Evolutionary conservation across 768 basidiomycete species (phyloP), one percentile per base, ranked within the genome.

Genomic region (Kwoniella dejecticola): DNA sequence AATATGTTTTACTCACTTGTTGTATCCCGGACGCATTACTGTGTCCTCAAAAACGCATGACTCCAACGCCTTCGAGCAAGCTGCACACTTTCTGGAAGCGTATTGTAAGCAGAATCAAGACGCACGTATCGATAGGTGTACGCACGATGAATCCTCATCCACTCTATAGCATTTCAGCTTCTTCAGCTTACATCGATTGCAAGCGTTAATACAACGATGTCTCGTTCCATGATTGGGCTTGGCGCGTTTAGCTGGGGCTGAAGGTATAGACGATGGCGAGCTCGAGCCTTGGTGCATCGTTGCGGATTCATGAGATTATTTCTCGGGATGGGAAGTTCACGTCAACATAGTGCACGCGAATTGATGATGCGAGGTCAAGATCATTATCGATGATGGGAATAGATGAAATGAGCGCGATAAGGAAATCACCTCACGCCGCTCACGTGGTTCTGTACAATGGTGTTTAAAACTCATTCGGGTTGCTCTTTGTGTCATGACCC

Each of bases 141-240:
- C 55, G 33, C n/a, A 63, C 62, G n/a, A 17, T 19, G 23, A 33
- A 17, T 27, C 29, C 8, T 26, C 47, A n/a, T 57, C 62, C 2
- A 26, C 15, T n/a, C 45, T 33, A 38, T 52, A 55, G 36, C 63
- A 64, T 29, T 64, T 64, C 33, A 64, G 33, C 36, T 64, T 64
- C 57, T 64, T 64, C 26, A 42, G 21, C 36, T 64, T 64, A 47
- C 63, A 64, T 6, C 63, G 23, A 36, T 64, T 45, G 24, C 63
- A 64, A 6, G 63, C 63, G 47, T 64, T 64, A 19, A 57, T 41
- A 48, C 63, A 64, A 11, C 63, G 19, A 42, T 40, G n/a, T 26
- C 23, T 53, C 17, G 15, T 41, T 10, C 19, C 19, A 19, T 17
- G 8, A 21, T 33, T 19, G 7, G 5, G 5, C 23, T 30, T 40